Conservation (phyloP, 257 asterid genomes). For the Salvia hispanica region DNA sequence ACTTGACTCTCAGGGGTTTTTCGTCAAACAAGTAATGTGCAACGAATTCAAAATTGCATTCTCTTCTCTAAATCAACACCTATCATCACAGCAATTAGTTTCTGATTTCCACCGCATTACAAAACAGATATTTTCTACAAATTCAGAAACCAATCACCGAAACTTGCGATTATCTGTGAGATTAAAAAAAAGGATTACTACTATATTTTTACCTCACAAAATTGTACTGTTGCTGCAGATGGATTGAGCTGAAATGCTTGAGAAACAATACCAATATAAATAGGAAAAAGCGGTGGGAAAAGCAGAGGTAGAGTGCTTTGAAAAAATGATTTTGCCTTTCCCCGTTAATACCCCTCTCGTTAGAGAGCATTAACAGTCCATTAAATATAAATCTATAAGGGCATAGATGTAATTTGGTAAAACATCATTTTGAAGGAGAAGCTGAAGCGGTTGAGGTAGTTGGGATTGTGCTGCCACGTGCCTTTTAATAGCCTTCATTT, state of each 20-base stretch:
- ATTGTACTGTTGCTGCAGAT: neutral
- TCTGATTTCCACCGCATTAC: neutral
- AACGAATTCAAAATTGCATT: neutral
- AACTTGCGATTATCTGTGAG: neutral
- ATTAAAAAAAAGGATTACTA: neutral
- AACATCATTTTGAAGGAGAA: neutral
- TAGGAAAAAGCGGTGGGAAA: slow-evolving; percentile 1
- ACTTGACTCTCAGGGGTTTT: slow-evolving; percentile 5
- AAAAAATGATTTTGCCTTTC: slow-evolving; percentile 8
- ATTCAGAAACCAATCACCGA: neutral
- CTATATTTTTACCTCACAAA: neutral
- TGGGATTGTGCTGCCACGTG: slow-evolving; percentile 22
- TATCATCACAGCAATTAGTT: neutral
- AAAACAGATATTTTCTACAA: neutral
- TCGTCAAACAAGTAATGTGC: slow-evolving; percentile 22
- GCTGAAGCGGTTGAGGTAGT: slow-evolving; percentile 20
- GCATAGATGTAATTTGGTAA: neutral
- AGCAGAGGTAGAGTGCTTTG: neutral
- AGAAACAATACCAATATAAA: slow-evolving; percentile 8
- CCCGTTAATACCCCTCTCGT: neutral
- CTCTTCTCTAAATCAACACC: neutral
- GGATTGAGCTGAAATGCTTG: neutral
- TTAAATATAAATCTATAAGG: neutral
- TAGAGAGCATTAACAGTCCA: neutral
- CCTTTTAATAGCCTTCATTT: slow-evolving; percentile 1